A percentile compares a stretch with the other conserved stretches of the same genome.
Conservation (phyloP, 2,329 filamentous ascomycete species). For the Venturia carpophila region DNA sequence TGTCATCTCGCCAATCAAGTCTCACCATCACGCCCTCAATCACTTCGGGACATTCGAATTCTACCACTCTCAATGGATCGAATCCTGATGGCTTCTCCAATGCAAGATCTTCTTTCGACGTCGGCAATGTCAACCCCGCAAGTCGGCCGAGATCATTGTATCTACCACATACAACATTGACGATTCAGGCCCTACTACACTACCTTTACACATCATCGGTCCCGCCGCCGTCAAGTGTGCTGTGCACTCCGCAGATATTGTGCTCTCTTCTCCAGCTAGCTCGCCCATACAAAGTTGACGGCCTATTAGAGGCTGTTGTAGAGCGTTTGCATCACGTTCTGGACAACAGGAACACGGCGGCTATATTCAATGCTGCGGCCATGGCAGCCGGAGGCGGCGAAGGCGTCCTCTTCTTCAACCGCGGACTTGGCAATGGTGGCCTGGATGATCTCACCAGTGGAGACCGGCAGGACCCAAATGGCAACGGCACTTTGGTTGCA, state of each 20-base stretch:
- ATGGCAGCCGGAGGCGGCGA: constrained; percentile 95
- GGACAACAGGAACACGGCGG: constrained; percentile 88
- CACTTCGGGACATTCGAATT: constrained; percentile 30
- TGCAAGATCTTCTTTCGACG: constrained; percentile 33
- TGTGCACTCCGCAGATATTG: constrained; percentile 90
- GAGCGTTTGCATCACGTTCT: constrained; percentile 82
- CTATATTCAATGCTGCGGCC: constrained; percentile 94
- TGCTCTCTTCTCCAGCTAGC: constrained; percentile 92
- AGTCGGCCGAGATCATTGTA: constrained; percentile 80
- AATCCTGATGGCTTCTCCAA: constrained; percentile 7
- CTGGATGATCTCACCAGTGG: constrained; percentile 33
- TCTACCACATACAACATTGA: constrained; percentile 84
- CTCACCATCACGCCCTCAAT: constrained; percentile 66
- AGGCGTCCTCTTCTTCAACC: constrained; percentile 59
- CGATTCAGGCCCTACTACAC: constrained; percentile 81
- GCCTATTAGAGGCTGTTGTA: constrained; percentile 83
- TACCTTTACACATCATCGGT: constrained; percentile 90
- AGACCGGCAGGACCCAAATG: constrained; percentile 13
- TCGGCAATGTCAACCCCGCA: constrained; percentile 45
- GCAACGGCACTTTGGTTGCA: constrained; percentile 24
- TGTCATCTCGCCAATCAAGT: constrained; percentile 66
- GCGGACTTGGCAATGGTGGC: constrained; percentile 19
- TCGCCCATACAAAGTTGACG: constrained; percentile 86
- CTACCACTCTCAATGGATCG: constrained; percentile 33
- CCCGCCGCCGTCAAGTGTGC: constrained; percentile 62